Conservation (phyloP, 768 basidiomycete genomes). For the Leccinum olivaceopallidum region DNA sequence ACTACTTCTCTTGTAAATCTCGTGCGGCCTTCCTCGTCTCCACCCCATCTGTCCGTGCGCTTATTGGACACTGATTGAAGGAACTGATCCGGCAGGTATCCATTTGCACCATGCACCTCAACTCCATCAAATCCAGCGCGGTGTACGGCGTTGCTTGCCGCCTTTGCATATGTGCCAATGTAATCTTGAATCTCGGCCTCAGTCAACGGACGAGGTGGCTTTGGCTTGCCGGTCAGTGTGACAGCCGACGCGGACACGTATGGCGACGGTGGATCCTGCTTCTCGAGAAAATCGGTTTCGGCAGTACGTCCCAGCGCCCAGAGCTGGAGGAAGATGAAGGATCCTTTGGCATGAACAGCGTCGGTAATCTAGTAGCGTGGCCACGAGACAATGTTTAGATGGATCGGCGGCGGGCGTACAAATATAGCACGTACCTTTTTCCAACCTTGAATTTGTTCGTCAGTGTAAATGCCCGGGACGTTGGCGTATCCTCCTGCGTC, state of each 20-base stretch:
- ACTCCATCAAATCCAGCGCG: constrained; percentile 24
- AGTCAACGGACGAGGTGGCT: constrained; percentile 19
- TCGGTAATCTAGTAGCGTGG: not conserved
- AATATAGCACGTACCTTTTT: not conserved
- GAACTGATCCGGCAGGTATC: constrained; percentile 61
- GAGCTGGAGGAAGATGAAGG: not conserved
- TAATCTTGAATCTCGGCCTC: constrained; percentile 36
- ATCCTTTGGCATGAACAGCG: not conserved
- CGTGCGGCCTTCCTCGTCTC: constrained; percentile 50
- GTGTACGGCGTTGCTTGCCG: constrained; percentile 35
- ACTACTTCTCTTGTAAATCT: constrained; percentile 49
- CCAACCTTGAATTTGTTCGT: not conserved
- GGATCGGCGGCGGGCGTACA: not conserved
- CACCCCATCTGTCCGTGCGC: constrained; percentile 46
- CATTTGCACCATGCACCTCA: constrained; percentile 44
- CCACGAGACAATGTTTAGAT: not conserved
- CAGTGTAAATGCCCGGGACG: not conserved
- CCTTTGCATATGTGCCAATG: constrained; percentile 29
- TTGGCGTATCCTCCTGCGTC: not conserved
- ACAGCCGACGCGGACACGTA: constrained; percentile 38
- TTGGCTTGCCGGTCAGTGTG: constrained; percentile 14
- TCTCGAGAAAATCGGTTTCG: constrained; percentile 31
- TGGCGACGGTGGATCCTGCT: constrained; percentile 35
- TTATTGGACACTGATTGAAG: constrained; percentile 25
- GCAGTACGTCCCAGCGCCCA: constrained; percentile 57